A percentile compares a stretch with the other conserved stretches of the same genome.
Conservation (phyloP, 2,329 filamentous ascomycete species). For the Venturia carpophila region DNA sequence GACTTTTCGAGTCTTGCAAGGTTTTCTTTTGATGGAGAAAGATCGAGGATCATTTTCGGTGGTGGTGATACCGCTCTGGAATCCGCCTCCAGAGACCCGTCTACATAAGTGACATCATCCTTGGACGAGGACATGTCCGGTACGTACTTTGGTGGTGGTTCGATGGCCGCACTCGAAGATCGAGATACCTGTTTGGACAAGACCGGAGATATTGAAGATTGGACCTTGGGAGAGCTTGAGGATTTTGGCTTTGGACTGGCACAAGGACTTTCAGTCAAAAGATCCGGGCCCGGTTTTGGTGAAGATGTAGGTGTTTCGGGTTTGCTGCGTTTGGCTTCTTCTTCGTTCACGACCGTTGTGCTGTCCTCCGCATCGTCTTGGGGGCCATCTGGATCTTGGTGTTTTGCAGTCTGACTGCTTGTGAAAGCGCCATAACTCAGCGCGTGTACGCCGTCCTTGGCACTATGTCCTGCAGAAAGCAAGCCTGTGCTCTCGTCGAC, state of each 20-base stretch:
- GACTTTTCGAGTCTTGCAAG: not conserved
- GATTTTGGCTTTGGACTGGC: not conserved
- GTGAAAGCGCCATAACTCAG: constrained; percentile 42
- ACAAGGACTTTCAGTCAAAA: not conserved
- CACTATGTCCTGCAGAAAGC: constrained; percentile 48
- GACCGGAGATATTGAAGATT: not conserved
- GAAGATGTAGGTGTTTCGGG: constrained; percentile 5
- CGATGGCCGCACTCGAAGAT: not conserved
- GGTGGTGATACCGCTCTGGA: constrained; percentile 1
- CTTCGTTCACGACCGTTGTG: not conserved
- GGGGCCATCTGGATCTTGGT: not conserved
- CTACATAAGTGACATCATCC: not conserved
- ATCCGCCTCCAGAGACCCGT: not conserved
- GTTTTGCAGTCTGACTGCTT: constrained; percentile 8
- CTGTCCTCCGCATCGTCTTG: not conserved
- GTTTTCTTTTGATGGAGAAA: constrained; percentile 9
- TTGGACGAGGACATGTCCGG: constrained; percentile 11
- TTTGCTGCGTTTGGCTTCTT: not conserved
- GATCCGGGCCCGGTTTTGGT: constrained; percentile 10
- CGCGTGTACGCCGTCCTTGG: constrained; percentile 59
- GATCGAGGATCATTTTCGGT: constrained; percentile 13
- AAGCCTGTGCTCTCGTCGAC: constrained; percentile 31
- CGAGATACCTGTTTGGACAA: constrained; percentile 2
- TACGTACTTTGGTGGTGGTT: constrained; percentile 6
- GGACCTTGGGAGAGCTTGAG: not conserved